These are phyloP conservation scores for Aureobasidium lini DNA, from an alignment of 2,329 filamentous ascomycete genomes.

Conservation along the genomic window DNA sequence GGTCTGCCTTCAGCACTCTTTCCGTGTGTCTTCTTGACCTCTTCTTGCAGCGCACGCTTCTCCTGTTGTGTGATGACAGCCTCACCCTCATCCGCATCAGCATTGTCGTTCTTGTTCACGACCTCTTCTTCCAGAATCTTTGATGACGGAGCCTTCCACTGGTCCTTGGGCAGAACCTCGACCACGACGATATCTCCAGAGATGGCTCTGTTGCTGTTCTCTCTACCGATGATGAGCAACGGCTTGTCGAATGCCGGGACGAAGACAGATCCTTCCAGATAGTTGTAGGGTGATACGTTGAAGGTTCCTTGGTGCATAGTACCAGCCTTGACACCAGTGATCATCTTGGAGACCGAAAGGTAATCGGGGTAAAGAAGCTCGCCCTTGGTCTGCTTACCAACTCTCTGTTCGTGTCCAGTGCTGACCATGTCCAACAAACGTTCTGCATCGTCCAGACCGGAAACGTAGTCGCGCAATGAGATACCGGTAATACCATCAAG, in stretches of 20 bases:
- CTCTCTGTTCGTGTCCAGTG: conserved; percentile 62
- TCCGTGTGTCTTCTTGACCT: conserved; percentile 78
- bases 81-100: conserved; percentile 66
- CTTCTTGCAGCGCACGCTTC: conserved; percentile 77
- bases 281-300: conserved; percentile 96
- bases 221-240: conserved; percentile 78
- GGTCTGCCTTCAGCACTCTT: conserved; percentile 67
- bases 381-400: conserved; percentile 56
- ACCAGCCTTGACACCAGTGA: conserved; percentile 84
- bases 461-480: conserved; percentile 67
- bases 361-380: conserved; percentile 85
- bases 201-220: conserved; percentile 92
- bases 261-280: conserved; percentile 85
- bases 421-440: conserved; percentile 89
- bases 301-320: conserved; percentile 90
- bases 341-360: conserved; percentile 80
- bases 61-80: conserved; percentile 85
- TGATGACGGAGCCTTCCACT: conserved; percentile 94
- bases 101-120: conserved; percentile 86
- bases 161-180: conserved; percentile 84
- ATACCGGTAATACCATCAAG: conserved; percentile 63
- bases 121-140: conserved; percentile 94
- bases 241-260: conserved; percentile 85
- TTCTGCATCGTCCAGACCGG: conserved; percentile 73
- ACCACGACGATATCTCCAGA: conserved; percentile 90